These are phyloP conservation scores for Geosmithia morbida DNA, from an alignment of 2,329 filamentous ascomycete genomes.

Conservation along the genomic window DNA sequence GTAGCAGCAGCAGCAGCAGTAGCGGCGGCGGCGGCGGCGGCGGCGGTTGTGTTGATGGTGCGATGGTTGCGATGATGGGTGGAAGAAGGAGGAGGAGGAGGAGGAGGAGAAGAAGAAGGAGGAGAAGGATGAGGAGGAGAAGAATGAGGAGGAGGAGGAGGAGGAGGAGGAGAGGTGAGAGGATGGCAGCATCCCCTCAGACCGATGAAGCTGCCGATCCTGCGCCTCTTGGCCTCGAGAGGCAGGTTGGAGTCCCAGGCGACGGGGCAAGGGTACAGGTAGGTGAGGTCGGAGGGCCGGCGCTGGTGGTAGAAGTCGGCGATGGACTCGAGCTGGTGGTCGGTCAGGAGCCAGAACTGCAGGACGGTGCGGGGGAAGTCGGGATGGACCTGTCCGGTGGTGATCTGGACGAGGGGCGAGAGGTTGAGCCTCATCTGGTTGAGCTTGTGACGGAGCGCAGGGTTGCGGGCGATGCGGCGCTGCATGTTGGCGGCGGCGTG, in stretches of 20 bases:
- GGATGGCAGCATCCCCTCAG: slow-evolving; percentile 37
- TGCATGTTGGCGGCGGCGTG: slow-evolving; percentile 4
- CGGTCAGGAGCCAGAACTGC: slow-evolving; percentile 60
- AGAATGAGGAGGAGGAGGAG: too few relatives aligned
- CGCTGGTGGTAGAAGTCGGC: slow-evolving; percentile 63
- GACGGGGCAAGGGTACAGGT: slow-evolving; percentile 55
- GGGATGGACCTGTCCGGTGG: slow-evolving; percentile 47
- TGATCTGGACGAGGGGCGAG: slow-evolving; percentile 50
- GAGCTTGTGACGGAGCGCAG: slow-evolving; percentile 45
- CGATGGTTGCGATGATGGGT: too few relatives aligned
- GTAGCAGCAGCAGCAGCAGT: too few relatives aligned
- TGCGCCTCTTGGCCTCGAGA: slow-evolving; percentile 54
- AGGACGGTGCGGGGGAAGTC: slow-evolving; percentile 53
- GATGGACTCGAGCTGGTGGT: slow-evolving; percentile 53
- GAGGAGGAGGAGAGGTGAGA: too few relatives aligned
- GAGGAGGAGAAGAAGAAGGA: too few relatives aligned
- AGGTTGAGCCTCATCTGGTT: slow-evolving; percentile 50
- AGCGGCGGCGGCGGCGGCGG: too few relatives aligned
- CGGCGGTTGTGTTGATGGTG: too few relatives aligned
- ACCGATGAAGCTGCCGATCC: slow-evolving; percentile 62
- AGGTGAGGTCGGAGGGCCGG: slow-evolving; percentile 36
- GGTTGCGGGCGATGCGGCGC: slow-evolving; percentile 25
- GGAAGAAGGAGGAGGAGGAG: too few relatives aligned
- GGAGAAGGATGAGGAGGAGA: slow-evolving; percentile 1
- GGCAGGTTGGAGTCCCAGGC: slow-evolving; percentile 39